Base-by-base conservation (phyloP, 2,329 filamentous ascomycete species). In the Monosporascus sp. region DNA sequence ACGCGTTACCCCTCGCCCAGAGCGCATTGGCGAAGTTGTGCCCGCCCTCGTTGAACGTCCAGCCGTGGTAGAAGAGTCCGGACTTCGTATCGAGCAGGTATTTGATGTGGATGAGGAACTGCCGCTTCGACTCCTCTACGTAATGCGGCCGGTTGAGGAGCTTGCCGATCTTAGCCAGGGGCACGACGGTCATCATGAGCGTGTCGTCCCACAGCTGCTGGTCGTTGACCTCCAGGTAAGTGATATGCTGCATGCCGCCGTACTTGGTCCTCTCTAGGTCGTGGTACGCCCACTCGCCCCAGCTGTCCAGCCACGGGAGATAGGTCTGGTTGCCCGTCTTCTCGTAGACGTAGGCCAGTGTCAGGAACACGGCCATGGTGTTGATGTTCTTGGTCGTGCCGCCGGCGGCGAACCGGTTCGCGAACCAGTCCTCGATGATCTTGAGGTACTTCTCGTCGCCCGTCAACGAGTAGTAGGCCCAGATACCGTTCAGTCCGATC, bases 191-290 rank as follows among this genome's bases (percentile, higher is more conserved):
- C 89, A 93, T 93, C 88, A 93, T 92, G 45, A 93, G 76, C 6
- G 89, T 93, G 66, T 93, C 89, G 60, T 91, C 89, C 89, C 89
- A 93, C 22, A 92, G 76, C 72, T 92, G 86, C 66, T 89, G 79
- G 56, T 84, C 77, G 68, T 93, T 90, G 58, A 81, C 77, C 2
- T 82, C 79, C 35, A 85, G 70, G 61, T 91, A 91, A 0, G 88
- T 92, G 55, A 87, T 81, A 69, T 89, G 88, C 68, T 90, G 87
- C 75, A 90, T 88, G 53, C 85, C 77, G 47, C 84, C 88, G 64
- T 83, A 85, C 48, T 80, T 81, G 1, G 89, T 92, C 41, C 87
- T 78, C 14, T 83, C 82, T 27, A 92, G 77, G 49, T 89, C 88
- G 67, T 90, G 76, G 80, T 89, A 89, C 1, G 87, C 86, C 88